Base-by-base conservation (phyloP, 73 alveolate genomes). In the Paramecium caudatum region DNA sequence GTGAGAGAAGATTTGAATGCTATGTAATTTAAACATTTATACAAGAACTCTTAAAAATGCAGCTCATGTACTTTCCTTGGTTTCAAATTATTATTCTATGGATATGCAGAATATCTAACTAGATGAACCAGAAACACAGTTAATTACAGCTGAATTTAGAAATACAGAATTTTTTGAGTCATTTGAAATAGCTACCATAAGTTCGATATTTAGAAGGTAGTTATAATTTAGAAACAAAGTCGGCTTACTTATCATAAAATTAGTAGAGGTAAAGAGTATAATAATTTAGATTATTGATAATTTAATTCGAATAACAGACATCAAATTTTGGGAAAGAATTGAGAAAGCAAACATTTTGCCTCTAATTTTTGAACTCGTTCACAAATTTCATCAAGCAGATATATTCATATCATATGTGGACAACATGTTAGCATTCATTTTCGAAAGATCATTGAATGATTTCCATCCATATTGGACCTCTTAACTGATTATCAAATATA, bases 381-480 rank as follows among this genome's bases (percentile, higher is more conserved):
- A 37, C 5, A 74, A 74, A 74, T 74, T 19, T 74, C 17, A 37
- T 19, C 13, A 37, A 74, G 36, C 46, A 3, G 88, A 74, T 45
- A 74, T 74, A n/a, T 74, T 74, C 32, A 39, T 74, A n/a, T 74
- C 62, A 2, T 74, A 74, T 74, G 62, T 74, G 4, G 46, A 5
- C 17, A 74, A 74, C 8, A 37, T 74, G 68, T 19, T 74, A 1
- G 19, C 68, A 4, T 74, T 41, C 16, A 43, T 74, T 27, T 74
- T 74, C 19, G 88, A 74, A 3, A 74, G 88, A 74, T 63, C 88
- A 0, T 45, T 74, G 23, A 41, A 37, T 39, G 88, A 74, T 74
- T 74, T n/a, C 5, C 88, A 74, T 41, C 88, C 88, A n/a, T 74
- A 27, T 74, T 74, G 88, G 88, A 45, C 88, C 36, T 39, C 21